Percentiles rank a stretch among this genome's conserved stretches.
Evolutionary conservation across 257 asterid genomes (phyloP).

Genomic region (Nicotiana obtusifolia): DNA sequence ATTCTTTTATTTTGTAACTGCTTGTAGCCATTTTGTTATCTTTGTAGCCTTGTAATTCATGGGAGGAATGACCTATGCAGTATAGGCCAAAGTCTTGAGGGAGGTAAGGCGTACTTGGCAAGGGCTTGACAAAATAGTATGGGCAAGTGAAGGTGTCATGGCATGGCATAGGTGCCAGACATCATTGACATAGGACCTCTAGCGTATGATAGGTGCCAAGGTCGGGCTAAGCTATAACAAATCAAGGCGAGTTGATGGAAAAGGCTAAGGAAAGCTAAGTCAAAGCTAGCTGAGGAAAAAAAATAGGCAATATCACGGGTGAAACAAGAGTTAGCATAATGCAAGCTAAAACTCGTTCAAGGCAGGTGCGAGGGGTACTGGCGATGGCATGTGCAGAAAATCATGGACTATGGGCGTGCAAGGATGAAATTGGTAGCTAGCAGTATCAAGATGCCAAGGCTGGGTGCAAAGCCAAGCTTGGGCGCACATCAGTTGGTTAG

Average conservation of each 20-base stretch:
- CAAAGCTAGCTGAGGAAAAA: neutral
- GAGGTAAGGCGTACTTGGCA: too few relatives aligned
- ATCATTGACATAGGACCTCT: too few relatives aligned
- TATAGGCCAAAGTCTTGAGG: too few relatives aligned
- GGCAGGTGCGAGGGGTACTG: neutral
- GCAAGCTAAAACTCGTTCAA: neutral
- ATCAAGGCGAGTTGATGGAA: neutral
- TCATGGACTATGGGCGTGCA: neutral
- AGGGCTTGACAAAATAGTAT: too few relatives aligned
- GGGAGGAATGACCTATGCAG: too few relatives aligned
- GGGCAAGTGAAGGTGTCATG: too few relatives aligned
- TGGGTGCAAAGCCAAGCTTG: too few relatives aligned
- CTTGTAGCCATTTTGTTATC: too few relatives aligned
- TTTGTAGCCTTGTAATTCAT: too few relatives aligned
- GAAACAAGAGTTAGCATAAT: neutral
- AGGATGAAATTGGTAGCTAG: neutral
- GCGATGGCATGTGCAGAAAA: neutral
- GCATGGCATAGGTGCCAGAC: too few relatives aligned
- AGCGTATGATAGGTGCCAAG: neutral
- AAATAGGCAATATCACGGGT: neutral
- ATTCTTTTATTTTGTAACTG: too few relatives aligned
- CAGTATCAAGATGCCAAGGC: neutral
- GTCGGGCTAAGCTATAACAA: neutral
- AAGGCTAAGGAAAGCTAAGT: neutral
- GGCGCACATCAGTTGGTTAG: too few relatives aligned